Percentiles rank a stretch among this genome's conserved stretches.
Evolutionary conservation across 2,329 filamentous ascomycete genomes (phyloP).

Genomic region (Aspergillus viridinutans): DNA sequence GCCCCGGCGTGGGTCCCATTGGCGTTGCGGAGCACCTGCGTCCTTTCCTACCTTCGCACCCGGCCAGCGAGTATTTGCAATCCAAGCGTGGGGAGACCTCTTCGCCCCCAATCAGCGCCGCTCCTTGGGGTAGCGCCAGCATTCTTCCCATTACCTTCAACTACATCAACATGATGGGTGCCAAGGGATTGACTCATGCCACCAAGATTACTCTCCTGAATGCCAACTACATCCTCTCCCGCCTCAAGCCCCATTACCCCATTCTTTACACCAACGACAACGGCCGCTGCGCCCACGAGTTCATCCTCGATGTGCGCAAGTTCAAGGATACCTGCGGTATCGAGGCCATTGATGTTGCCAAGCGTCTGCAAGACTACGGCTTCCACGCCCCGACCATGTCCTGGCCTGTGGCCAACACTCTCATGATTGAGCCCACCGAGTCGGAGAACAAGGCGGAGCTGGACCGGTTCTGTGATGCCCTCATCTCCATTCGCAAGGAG

Average conservation of each 20-base stretch:
- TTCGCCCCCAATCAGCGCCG: constrained; percentile 68
- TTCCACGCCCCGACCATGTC: constrained; percentile 98
- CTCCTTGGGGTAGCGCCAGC: constrained; percentile 80
- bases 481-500: constrained; percentile 81
- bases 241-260: constrained; percentile 77
- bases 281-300: constrained; percentile 90
- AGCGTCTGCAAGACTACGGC: constrained; percentile 93
- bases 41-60: constrained; percentile 70
- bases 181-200: constrained; percentile 75
- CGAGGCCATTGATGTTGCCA: constrained; percentile 92
- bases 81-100: constrained; percentile 44
- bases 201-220: constrained; percentile 93
- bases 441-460: constrained; percentile 89
- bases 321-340: constrained; percentile 80
- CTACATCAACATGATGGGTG: constrained; percentile 92
- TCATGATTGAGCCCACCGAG: constrained; percentile 98
- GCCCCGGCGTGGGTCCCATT: constrained; percentile 89
- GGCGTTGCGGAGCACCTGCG: constrained; percentile 80
- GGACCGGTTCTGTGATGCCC: constrained; percentile 85
- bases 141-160: constrained; percentile 94
- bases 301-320: constrained; percentile 83
- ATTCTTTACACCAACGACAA: constrained; percentile 92
- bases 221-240: constrained; percentile 92
- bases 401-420: constrained; percentile 89
- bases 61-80: constrained; percentile 49